Conservation (phyloP, 345 rosid genomes). For the Aquilaria malaccensis region DNA sequence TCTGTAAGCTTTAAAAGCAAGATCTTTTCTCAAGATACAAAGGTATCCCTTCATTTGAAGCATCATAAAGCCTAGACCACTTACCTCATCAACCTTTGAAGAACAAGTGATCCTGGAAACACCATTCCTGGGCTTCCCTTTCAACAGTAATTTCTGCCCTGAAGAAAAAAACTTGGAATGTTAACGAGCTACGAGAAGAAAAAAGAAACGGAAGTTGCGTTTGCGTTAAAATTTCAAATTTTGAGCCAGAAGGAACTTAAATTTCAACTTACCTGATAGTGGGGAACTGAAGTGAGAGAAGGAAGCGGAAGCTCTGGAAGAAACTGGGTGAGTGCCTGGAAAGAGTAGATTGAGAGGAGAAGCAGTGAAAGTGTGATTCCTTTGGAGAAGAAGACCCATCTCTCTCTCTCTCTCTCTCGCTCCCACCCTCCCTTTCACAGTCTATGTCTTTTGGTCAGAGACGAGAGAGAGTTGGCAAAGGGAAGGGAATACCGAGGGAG, state of each 20-base stretch:
- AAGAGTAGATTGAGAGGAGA: not conserved
- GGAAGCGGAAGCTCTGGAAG: constrained; percentile 8
- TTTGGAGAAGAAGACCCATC: constrained; percentile 30
- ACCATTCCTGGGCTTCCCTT: constrained; percentile 17
- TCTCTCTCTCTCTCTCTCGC: constrained; percentile 1
- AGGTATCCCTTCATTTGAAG: not conserved
- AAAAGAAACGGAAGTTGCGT: not conserved
- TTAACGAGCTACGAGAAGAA: not conserved
- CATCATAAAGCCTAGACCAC: constrained; percentile 7
- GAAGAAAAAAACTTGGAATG: constrained; percentile 18
- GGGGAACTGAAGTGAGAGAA: constrained; percentile 11
- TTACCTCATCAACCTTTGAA: constrained; percentile 31
- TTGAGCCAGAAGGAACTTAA: not conserved
- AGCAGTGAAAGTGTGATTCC: constrained; percentile 20
- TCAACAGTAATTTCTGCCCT: constrained; percentile 24
- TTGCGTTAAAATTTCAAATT: not conserved
- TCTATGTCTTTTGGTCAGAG: too few relatives aligned
- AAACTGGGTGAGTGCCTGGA: not conserved
- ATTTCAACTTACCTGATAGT: constrained; percentile 11
- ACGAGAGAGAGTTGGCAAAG: not conserved
- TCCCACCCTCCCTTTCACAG: not conserved
- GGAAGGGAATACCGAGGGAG: not conserved
- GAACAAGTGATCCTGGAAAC: constrained; percentile 26
- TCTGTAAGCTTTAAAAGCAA: too few relatives aligned
- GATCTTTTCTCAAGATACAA: not conserved